A percentile compares a stretch with the other conserved stretches of the same genome.
phyloP scores from a whole-genome alignment of 208 protist genomes.

The Crithidia sp. region DNA sequence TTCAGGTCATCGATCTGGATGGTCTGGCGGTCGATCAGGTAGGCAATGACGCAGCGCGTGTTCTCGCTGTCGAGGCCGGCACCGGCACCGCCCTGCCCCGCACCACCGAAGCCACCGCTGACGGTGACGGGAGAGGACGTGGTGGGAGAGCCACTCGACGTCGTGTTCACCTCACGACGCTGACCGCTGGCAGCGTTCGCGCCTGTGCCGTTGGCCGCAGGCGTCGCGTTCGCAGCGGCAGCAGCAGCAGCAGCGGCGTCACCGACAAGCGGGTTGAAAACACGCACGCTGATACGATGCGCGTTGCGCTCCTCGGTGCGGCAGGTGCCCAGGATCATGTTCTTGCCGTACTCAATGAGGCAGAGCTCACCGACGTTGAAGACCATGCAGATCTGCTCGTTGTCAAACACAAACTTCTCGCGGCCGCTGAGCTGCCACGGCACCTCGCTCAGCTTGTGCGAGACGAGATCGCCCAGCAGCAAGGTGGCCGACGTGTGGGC shows the following conservation, averaged over 20 bases:
- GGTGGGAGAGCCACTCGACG: slow-evolving; percentile 10
- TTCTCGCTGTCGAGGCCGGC: slow-evolving; percentile 27
- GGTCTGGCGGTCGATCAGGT: slow-evolving; percentile 96
- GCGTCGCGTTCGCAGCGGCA: background rate
- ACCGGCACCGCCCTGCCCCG: background rate
- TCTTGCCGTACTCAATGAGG: slow-evolving; percentile 97
- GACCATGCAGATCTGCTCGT: slow-evolving; percentile 96
- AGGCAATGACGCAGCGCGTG: slow-evolving; percentile 93
- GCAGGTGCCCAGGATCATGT: slow-evolving; percentile 95
- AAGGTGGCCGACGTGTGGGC: slow-evolving; percentile 95
- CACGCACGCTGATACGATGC: slow-evolving; percentile 94
- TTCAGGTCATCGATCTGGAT: slow-evolving; percentile 95
- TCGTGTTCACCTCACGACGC: slow-evolving; percentile 40
- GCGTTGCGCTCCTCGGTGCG: slow-evolving; percentile 96
- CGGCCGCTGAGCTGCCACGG: slow-evolving; percentile 90
- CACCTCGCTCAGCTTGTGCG: slow-evolving; percentile 95
- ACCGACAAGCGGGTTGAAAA: slow-evolving; percentile 58
- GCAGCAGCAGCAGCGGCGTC: slow-evolving; percentile 5
- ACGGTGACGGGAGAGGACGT: slow-evolving; percentile 1
- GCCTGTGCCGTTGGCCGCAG: background rate
- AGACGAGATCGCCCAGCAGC: slow-evolving; percentile 96
- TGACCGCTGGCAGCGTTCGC: slow-evolving; percentile 4
- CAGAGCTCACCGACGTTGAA: slow-evolving; percentile 97
- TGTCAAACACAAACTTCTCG: slow-evolving; percentile 97
- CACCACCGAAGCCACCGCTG: background rate